These are phyloP conservation scores for Myochromella boudieri DNA, from an alignment of 768 basidiomycete genomes.

Conservation along the genomic window DNA sequence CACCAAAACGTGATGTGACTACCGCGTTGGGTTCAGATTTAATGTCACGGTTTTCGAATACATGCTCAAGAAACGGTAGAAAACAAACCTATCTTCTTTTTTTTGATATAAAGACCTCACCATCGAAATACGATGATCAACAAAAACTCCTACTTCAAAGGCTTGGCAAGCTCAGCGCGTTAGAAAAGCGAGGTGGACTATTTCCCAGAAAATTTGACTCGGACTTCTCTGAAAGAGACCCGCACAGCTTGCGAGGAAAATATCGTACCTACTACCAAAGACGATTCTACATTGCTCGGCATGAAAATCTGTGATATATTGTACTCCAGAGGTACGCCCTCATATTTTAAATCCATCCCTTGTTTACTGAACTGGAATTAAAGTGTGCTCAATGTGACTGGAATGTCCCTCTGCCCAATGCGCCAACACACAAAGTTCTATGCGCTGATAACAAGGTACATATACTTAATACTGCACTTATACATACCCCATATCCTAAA, in stretches of 20 bases:
- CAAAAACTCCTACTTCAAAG: neutral
- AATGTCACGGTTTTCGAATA: no score
- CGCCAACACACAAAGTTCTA: slow-evolving; percentile 24
- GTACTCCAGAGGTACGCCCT: slow-evolving; percentile 17
- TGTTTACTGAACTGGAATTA: neutral
- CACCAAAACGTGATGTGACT: slow-evolving; percentile 11
- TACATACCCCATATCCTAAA: no score
- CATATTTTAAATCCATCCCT: neutral
- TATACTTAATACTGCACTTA: slow-evolving; percentile 25
- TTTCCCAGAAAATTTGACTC: slow-evolving; percentile 4
- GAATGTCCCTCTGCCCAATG: slow-evolving; percentile 28
- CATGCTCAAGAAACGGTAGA: no score
- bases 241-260: slow-evolving; percentile 8
- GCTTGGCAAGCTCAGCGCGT: neutral
- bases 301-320: slow-evolving; percentile 24
- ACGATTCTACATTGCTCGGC: slow-evolving; percentile 16
- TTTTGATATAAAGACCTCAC: no score
- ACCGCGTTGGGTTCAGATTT: slow-evolving; percentile 3
- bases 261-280: slow-evolving; percentile 7
- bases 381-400: slow-evolving; percentile 25
- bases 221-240: slow-evolving; percentile 1
- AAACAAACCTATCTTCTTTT: no score
- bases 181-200: slow-evolving; percentile 5
- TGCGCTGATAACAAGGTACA: slow-evolving; percentile 37
- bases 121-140: no score